phyloP scores from a whole-genome alignment of 2,329 filamentous ascomycete species.

The Teratosphaeria destructans region DNA sequence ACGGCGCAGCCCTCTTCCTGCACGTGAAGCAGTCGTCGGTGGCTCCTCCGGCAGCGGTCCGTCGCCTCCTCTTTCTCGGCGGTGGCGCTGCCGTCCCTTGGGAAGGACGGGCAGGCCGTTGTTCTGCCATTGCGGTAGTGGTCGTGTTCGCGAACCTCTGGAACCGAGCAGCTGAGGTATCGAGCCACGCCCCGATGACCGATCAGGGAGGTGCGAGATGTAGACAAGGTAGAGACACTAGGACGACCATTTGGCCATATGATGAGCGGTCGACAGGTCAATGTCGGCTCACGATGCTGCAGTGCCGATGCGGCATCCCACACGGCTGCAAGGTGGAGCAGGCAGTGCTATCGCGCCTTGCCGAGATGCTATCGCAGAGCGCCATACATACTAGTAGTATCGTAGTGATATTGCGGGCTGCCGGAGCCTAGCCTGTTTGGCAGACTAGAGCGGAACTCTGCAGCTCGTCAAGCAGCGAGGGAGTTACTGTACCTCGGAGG shows the following conservation, averaged over 20 bases:
- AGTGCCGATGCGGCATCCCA: background rate
- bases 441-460: background rate
- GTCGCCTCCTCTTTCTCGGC: conserved; percentile 63
- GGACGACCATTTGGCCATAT: background rate
- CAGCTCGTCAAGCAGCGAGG: background rate
- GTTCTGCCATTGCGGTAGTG: background rate
- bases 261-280: background rate
- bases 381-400: background rate
- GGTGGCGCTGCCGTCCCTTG: conserved; percentile 9
- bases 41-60: conserved; percentile 78
- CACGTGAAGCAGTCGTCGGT: conserved; percentile 94
- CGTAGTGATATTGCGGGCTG: background rate
- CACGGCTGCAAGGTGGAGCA: background rate
- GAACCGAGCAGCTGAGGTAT: background rate
- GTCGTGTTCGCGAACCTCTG: background rate
- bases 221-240: background rate
- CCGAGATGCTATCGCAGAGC: background rate
- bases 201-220: background rate
- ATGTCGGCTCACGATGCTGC: background rate
- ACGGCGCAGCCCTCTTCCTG: conserved; percentile 70
- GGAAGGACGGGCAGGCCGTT: background rate
- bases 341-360: background rate
- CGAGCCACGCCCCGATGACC: background rate
- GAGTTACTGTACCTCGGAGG: too few species aligned
- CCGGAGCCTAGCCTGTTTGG: background rate